Evolutionary conservation across 2,329 filamentous ascomycete genomes (phyloP).

Genomic region (Sporothrix brasiliensis): DNA sequence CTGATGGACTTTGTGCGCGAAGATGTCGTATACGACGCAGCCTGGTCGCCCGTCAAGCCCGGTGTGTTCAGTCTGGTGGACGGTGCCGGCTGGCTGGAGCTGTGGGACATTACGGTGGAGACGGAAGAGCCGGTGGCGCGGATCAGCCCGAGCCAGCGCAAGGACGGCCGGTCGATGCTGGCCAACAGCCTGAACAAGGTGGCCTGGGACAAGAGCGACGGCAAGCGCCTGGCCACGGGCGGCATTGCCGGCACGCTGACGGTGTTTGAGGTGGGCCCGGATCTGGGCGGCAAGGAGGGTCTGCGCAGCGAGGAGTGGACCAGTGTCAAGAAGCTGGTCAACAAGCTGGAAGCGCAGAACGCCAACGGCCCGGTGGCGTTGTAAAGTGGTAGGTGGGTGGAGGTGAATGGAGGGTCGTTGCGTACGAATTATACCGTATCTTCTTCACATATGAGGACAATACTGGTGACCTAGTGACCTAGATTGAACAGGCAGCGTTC

Average conservation of each 20-base stretch:
- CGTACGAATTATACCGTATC: no score
- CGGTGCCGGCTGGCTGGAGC: constrained; percentile 85
- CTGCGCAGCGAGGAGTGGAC: constrained; percentile 89
- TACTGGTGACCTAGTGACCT: constrained; percentile 7
- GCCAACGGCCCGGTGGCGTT: constrained; percentile 47
- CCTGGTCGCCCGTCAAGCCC: constrained; percentile 92
- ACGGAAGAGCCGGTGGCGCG: constrained; percentile 88
- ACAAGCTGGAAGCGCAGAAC: constrained; percentile 67
- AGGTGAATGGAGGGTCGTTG: no score
- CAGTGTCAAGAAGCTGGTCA: constrained; percentile 86
- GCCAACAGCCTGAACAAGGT: constrained; percentile 91
- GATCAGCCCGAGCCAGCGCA: constrained; percentile 69
- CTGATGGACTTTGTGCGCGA: constrained; percentile 90
- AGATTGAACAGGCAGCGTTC: constrained; percentile 23
- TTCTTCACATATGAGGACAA: not conserved
- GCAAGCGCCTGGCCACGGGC: constrained; percentile 82
- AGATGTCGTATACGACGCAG: constrained; percentile 94
- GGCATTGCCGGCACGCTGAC: constrained; percentile 89
- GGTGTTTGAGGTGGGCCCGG: constrained; percentile 85
- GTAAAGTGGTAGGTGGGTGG: not conserved
- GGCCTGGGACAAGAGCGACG: constrained; percentile 89
- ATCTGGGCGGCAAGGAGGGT: constrained; percentile 81
- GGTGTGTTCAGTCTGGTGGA: constrained; percentile 95
- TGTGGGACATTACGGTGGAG: constrained; percentile 93
- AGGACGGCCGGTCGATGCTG: constrained; percentile 68